A percentile compares a stretch with the other conserved stretches of the same genome.
Evolutionary conservation across 768 basidiomycete genomes (phyloP).

Genomic region (Rhizopogon vesiculosus): DNA sequence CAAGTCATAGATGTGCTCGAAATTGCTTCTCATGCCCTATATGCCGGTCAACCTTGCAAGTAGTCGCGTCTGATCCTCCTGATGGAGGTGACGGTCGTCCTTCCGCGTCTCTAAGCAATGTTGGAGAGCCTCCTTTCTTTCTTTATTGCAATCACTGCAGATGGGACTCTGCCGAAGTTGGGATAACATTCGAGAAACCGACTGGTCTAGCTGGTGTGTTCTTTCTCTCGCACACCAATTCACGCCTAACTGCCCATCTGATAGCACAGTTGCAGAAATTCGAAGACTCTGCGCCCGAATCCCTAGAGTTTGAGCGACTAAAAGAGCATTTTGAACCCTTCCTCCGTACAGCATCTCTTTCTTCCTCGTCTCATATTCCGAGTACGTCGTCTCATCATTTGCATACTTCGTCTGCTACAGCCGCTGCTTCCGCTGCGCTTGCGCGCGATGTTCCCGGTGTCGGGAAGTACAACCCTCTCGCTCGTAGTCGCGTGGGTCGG

Average conservation of each 20-base stretch:
- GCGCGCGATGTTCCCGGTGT: slow-evolving; percentile 85
- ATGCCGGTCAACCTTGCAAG: slow-evolving; percentile 84
- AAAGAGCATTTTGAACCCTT: slow-evolving; percentile 98
- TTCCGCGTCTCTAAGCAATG: slow-evolving; percentile 46
- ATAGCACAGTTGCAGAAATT: slow-evolving; percentile 89
- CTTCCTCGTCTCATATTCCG: slow-evolving; percentile 56
- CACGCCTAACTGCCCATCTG: slow-evolving; percentile 2
- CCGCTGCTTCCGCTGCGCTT: slow-evolving; percentile 85
- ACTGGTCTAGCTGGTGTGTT: slow-evolving; percentile 86
- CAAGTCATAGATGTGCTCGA: slow-evolving; percentile 75
- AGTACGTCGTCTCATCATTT: slow-evolving; percentile 58
- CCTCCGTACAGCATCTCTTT: slow-evolving; percentile 76
- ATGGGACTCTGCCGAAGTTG: slow-evolving; percentile 92
- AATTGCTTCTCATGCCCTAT: slow-evolving; percentile 97
- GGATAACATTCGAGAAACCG: slow-evolving; percentile 93
- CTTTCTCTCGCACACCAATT: neutral
- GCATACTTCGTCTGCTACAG: slow-evolving; percentile 79
- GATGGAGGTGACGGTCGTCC: slow-evolving; percentile 55
- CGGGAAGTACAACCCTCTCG: slow-evolving; percentile 66
- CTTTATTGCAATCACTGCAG: slow-evolving; percentile 89
- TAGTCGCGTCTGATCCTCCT: slow-evolving; percentile 83
- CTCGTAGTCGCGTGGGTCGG: slow-evolving; percentile 42
- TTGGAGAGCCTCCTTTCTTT: slow-evolving; percentile 87
- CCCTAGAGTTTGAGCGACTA: slow-evolving; percentile 86
- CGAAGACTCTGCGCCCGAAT: slow-evolving; percentile 81